Base-by-base conservation (phyloP, 108 stramenopile genomes). In the Bacterosira constricta region DNA sequence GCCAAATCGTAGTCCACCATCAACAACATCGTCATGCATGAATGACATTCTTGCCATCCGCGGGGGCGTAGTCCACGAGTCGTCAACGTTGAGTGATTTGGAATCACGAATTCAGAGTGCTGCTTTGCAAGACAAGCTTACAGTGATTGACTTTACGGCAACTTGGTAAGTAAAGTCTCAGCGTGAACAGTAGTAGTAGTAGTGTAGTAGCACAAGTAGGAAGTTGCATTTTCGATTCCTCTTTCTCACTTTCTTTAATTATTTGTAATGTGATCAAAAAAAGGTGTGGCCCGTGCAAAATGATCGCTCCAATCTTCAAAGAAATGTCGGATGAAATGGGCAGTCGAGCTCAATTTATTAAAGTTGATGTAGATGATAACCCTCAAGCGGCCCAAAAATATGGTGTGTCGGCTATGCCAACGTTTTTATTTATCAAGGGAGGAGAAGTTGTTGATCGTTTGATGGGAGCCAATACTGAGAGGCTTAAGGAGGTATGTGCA, bases 351-450 rank as follows among this genome's bases (percentile, higher is more conserved):
- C 78, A 79, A 53, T 96, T 96, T 69, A 49, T 94, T 61, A 93
- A 94, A 75, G 92, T 96, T 0, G 96, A 96, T 77, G 93, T 96
- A 25, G 96, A 96, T 63, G 93, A 90, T 38, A 90, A 90, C 74
- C 83, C 87, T 1, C 92, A 93, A 10, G 84, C 92, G 5, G 92
- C 92, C 3, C 85, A 84, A 51, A 88, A 93, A 32, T 95, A 92
- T 59, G 77, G 76, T 37, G 93, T 94, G 1, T 78, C 70, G 13
- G 93, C 93, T 55, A 94, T 94, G 96, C 96, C 96, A 18, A 97
- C 96, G 0, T 97, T 97, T 84, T 32, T 93, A 4, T 96, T 96
- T 62, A 77, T 96, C 60, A 96, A 93, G 72, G 79, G 73, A 44
- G 91, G 94, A 6, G 88, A 91, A 71, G 88, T 90, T 11, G 86